Evolutionary conservation across 768 basidiomycete species (phyloP).

Genomic region (Coprinopsis marcescibilis): DNA sequence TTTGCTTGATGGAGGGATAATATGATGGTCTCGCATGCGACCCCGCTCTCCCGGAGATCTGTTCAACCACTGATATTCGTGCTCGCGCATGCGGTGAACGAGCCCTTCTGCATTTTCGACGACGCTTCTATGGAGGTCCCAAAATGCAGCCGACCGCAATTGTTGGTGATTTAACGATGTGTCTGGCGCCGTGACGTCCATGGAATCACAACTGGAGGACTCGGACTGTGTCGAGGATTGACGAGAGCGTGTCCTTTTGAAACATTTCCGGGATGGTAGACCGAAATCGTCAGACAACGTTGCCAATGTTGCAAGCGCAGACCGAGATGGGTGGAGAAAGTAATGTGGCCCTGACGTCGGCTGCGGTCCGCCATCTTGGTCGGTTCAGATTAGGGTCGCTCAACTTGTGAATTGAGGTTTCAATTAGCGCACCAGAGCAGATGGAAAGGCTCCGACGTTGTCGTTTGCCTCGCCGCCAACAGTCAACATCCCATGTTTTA

Average conservation of each 20-base stretch:
- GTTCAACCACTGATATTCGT: constrained; percentile 48
- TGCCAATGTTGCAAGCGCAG: constrained; percentile 31
- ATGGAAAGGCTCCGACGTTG: constrained; percentile 45
- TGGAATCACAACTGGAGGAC: background rate
- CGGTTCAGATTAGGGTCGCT: no score
- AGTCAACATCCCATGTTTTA: constrained; percentile 48
- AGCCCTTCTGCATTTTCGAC: constrained; percentile 62
- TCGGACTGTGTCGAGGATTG: background rate
- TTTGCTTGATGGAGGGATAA: background rate
- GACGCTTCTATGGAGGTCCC: constrained; percentile 58
- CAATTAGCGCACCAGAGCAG: constrained; percentile 4
- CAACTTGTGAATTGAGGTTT: constrained; percentile 1
- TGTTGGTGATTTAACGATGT: constrained; percentile 20
- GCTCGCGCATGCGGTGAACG: constrained; percentile 68
- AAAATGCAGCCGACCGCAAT: constrained; percentile 58
- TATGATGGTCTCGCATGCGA: constrained; percentile 13
- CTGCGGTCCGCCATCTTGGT: constrained; percentile 4
- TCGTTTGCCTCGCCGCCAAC: constrained; percentile 50
- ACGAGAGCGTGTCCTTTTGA: background rate
- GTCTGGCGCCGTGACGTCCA: constrained; percentile 9
- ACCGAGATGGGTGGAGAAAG: no score
- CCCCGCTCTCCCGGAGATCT: constrained; percentile 32
- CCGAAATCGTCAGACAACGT: constrained; percentile 45
- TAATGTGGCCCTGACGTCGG: constrained; percentile 23
- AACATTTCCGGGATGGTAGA: constrained; percentile 7